Evolutionary conservation across 2,329 filamentous ascomycete species (phyloP).

Genomic region (Epichloe aotearoae): DNA sequence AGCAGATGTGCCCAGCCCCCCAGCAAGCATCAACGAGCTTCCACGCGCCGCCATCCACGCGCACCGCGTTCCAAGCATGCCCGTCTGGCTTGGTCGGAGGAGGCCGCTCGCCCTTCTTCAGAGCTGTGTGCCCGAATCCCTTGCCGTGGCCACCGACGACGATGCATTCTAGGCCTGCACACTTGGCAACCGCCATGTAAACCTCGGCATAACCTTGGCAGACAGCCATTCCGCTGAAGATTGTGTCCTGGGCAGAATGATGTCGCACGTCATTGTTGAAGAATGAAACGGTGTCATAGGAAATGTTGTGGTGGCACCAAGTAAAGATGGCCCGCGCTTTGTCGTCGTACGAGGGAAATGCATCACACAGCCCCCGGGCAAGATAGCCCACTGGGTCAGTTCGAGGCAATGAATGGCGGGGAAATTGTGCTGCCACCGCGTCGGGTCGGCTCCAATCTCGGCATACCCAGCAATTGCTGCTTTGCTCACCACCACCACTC

Average conservation of each 20-base stretch:
- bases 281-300: conserved; percentile 70
- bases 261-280: conserved; percentile 56
- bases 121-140: conserved; percentile 57
- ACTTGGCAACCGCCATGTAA: conserved; percentile 63
- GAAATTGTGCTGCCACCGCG: conserved; percentile 62
- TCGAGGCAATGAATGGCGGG: conserved; percentile 54
- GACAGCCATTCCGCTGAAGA: conserved; percentile 69
- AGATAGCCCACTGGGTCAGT: conserved; percentile 57
- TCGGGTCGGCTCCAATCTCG: conserved; percentile 81
- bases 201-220: conserved; percentile 84
- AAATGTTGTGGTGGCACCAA: conserved; percentile 90
- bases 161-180: conserved; percentile 66
- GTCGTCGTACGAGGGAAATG: conserved; percentile 72
- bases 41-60: conserved; percentile 77
- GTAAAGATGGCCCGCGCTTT: conserved; percentile 89
- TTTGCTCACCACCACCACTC: not conserved
- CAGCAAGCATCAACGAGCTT: conserved; percentile 87
- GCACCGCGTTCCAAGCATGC: conserved; percentile 90
- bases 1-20: conserved; percentile 70
- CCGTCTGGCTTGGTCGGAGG: conserved; percentile 49
- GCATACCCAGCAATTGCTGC: conserved; percentile 57
- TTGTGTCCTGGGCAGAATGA: conserved; percentile 57
- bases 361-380: conserved; percentile 59
- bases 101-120: conserved; percentile 49
- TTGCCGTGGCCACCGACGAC: conserved; percentile 74